Base-by-base conservation (phyloP, 768 basidiomycete species). In the Auricularia sp. region DNA sequence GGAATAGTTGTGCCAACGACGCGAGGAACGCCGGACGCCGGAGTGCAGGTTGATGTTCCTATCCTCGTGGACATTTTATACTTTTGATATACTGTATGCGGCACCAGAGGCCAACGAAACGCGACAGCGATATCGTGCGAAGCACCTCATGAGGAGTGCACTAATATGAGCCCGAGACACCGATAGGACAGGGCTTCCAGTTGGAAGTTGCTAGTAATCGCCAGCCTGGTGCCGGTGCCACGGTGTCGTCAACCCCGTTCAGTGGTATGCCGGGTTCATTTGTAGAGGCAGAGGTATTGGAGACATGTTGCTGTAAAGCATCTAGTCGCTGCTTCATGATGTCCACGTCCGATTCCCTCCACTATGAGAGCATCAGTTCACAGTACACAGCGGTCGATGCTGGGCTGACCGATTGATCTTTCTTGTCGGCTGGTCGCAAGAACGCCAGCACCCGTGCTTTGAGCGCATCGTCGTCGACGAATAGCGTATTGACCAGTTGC, bases 131-230 rank as follows among this genome's bases (percentile, higher is more conserved):
- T 44, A 18, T 44, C 10, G 29, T 16, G 16, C 23, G 10, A 8
- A 10, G 54, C 10, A 56, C 54, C 14, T 56, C 14, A n/a, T 18
- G 29, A 29, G 29, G 29, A 29, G 29, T 2, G 29, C 29, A 12
- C 56, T 59, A 35, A 14, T 7, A 29, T n/a, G 23, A n/a, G 56
- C 56, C 68, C 65, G 77, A 81, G 61, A 88, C 78, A 8, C 90
- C 90, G 56, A 91, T 86, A 4, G 90, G 88, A 70, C 83, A 86
- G 2, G 85, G 79, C 66, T 75, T 79, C 90, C 90, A 90, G 43
- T 73, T 72, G 16, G 74, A 75, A 18, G 67, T 73, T 35, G 78
- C 74, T 12, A 86, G 74, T 51, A 78, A 63, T 61, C 76, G 77
- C 88, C 90, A 91, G 23, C 87, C 89, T 18, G 29, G 11, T 43